Evolutionary conservation across 1,284 basidiomycete species (phyloP), one percentile per base, ranked within the genome.

Genomic region (Rhodotorula sp.): DNA sequence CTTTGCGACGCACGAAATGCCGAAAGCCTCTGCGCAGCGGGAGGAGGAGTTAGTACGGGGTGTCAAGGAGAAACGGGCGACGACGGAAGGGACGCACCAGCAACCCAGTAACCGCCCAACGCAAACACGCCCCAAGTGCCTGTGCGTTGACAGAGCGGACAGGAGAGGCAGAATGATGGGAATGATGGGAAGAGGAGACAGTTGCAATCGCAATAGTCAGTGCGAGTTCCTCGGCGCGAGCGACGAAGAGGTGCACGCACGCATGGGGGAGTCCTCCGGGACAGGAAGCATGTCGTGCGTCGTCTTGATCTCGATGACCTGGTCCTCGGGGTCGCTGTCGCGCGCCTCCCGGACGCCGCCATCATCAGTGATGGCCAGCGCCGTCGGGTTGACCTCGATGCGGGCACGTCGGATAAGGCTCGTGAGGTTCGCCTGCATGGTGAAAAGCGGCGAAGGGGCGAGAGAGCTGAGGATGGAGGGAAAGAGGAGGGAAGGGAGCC

Each of bases 251-350:
- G 32, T 5, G 3, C 32, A 60, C 44, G 59, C 25, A 54, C 64
- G 48, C 32, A 70, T 46, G 19, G 21, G 61, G 57, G 51, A 62
- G 56, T 71, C 61, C 22, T 39, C n/a, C 27, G 69, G 41, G 12
- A 71, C 65, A 5, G 69, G 69, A 0, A 63, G 56, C 69, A 71
- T 71, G 36, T 71, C 69, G 13, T 17, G 12, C 39, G 46, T 32
- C 19, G 64, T 64, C 9, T 7, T 34, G n/a, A 71, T 46, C 17
- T 51, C 59, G 46, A 66, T 37, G 37, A 51, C 41, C 17, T 4
- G 8, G 32, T 54, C 53, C 2, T 66, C 55, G 4, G 22, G 12
- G 22, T 27, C 57, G 6, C 13, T 12, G 27, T 69, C 69, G 34
- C 51, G 34, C 6, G 44, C 64, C 27, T n/a, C 34, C 34, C 64